Conservation (phyloP, 306 rosid genomes). For the Purshia tridentata region DNA sequence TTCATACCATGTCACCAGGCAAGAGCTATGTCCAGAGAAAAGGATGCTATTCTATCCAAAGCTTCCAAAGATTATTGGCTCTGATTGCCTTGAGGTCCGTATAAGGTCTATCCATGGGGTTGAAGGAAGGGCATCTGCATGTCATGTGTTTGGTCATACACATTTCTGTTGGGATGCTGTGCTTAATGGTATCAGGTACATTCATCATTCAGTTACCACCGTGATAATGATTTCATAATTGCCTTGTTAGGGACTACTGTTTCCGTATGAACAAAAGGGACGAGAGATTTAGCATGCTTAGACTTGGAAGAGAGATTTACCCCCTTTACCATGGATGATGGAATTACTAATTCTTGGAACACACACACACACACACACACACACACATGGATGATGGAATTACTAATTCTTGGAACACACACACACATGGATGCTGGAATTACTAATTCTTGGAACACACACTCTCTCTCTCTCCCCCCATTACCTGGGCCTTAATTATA, state of each 20-base stretch:
- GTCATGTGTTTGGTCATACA: constrained; percentile 86
- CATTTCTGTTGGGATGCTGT: constrained; percentile 84
- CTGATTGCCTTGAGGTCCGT: constrained; percentile 69
- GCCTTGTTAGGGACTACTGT: neutral
- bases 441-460: neutral
- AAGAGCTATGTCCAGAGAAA: constrained; percentile 92
- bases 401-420: too few relatives aligned
- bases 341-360: neutral
- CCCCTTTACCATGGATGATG: neutral
- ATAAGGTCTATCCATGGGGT: constrained; percentile 69
- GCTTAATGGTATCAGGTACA: constrained; percentile 73
- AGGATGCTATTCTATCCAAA: constrained; percentile 88
- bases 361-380: too few relatives aligned
- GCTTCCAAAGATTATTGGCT: constrained; percentile 85
- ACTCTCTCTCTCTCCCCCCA: too few relatives aligned
- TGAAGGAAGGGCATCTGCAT: constrained; percentile 50
- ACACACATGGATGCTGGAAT: neutral
- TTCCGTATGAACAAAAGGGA: neutral
- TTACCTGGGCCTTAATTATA: too few relatives aligned
- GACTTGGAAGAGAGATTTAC: neutral
- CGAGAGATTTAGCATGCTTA: neutral
- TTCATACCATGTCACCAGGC: constrained; percentile 47
- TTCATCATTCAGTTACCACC: constrained; percentile 9
- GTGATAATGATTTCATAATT: neutral
- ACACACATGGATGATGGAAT: neutral